phyloP scores from a whole-genome alignment of 306 rosid species.

The Dalbergia oliveri region DNA sequence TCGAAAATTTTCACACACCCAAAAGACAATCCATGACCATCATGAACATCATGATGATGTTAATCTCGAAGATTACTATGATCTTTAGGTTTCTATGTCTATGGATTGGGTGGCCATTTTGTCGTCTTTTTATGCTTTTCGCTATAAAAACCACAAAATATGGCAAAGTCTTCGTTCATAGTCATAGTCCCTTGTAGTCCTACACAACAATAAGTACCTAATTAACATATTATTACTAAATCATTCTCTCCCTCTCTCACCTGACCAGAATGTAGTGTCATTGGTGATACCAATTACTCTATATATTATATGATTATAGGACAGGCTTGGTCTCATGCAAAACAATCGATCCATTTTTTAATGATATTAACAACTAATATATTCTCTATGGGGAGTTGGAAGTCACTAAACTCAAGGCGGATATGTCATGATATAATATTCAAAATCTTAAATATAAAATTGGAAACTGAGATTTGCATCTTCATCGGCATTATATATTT shows the following conservation, averaged over 20 bases:
- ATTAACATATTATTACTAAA: constrained; percentile 54
- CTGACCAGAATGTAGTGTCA: not conserved
- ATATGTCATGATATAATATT: constrained; percentile 6
- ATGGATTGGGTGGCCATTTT: constrained; percentile 51
- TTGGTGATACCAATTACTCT: not conserved
- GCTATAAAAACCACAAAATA: constrained; percentile 40
- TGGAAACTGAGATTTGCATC: constrained; percentile 28
- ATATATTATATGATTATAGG: not conserved
- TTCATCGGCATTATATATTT: constrained; percentile 16
- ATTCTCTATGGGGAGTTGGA: constrained; percentile 49
- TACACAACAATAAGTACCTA: constrained; percentile 24
- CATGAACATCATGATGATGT: constrained; percentile 38
- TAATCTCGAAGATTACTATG: constrained; percentile 39
- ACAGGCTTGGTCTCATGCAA: constrained; percentile 23
- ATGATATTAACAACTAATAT: constrained; percentile 27
- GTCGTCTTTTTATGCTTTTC: constrained; percentile 56
- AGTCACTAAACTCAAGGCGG: constrained; percentile 57
- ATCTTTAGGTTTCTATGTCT: constrained; percentile 13
- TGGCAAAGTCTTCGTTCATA: constrained; percentile 21
- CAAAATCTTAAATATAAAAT: constrained; percentile 1
- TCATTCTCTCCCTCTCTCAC: constrained; percentile 42
- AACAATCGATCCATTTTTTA: not conserved
- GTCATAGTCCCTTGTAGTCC: not conserved
- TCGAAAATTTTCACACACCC: constrained; percentile 15
- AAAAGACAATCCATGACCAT: constrained; percentile 20